These are phyloP conservation scores for Pseudogymnoascus sp. DNA, from an alignment of 2,329 filamentous ascomycete genomes.

Conservation along the genomic window DNA sequence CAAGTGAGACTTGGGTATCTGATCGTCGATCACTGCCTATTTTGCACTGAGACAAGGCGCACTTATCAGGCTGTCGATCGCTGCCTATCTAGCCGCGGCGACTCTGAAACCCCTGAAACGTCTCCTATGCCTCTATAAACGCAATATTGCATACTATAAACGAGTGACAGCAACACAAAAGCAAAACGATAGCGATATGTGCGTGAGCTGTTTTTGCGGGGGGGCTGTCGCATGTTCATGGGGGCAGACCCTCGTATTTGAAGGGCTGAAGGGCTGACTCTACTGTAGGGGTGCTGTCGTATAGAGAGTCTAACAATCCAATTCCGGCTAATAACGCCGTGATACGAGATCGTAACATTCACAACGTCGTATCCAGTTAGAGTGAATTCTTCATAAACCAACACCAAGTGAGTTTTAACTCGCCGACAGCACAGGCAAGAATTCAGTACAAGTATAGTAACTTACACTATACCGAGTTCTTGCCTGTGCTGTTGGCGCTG, in stretches of 20 bases:
- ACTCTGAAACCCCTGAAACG: not conserved
- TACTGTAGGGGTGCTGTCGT: not conserved
- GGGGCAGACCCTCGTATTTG: not conserved
- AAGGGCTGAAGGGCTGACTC: slow-evolving; percentile 1
- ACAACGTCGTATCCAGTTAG: not conserved
- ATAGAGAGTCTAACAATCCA: not conserved
- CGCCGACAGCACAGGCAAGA: not conserved
- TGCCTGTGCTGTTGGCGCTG: not conserved
- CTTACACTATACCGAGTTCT: not conserved
- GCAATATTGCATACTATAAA: not conserved
- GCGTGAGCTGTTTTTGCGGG: not conserved
- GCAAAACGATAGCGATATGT: not conserved
- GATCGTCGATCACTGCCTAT: not conserved
- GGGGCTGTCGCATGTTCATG: not conserved
- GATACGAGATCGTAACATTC: not conserved
- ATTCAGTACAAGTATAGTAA: not conserved
- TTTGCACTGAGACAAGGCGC: not conserved
- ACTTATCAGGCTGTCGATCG: not conserved
- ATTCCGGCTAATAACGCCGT: not conserved
- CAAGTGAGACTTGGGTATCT: not conserved
- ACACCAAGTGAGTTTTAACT: not conserved
- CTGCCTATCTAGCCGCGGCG: not conserved
- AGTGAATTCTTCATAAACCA: not conserved
- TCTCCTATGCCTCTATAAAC: not conserved
- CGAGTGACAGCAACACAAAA: not conserved